Percentiles rank a stretch among this genome's conserved stretches.
These are phyloP conservation scores for Acanthamoeba triangularis DNA, from an alignment of 208 protist genomes.

Conservation along the genomic window DNA sequence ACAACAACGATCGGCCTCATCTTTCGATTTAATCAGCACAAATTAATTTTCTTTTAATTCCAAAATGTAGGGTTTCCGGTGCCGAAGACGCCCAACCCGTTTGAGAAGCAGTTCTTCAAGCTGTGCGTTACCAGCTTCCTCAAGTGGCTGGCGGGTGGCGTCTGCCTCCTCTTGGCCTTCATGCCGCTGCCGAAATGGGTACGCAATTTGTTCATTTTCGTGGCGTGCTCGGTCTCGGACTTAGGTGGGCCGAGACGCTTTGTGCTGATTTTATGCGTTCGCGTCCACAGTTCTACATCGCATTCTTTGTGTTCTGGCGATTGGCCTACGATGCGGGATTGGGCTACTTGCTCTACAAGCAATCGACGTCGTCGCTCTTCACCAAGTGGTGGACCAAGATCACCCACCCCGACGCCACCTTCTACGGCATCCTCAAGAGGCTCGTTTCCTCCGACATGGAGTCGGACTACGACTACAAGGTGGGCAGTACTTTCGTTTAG, in stretches of 20 bases:
- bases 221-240: background rate
- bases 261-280: background rate
- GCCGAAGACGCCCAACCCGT: conserved; percentile 34
- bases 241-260: background rate
- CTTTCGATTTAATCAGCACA: background rate
- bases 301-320: conserved; percentile 95
- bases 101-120: conserved; percentile 9
- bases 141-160: background rate
- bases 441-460: conserved; percentile 82
- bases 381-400: conserved; percentile 71
- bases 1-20: background rate
- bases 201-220: conserved; percentile 26
- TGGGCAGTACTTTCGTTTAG: background rate
- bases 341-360: conserved; percentile 93
- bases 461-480: conserved; percentile 85
- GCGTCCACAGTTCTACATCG: conserved; percentile 89
- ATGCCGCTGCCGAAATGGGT: conserved; percentile 74
- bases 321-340: conserved; percentile 96
- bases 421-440: conserved; percentile 74
- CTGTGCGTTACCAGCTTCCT: background rate
- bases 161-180: conserved; percentile 35
- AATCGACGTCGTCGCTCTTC: conserved; percentile 89
- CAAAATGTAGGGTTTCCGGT: conserved; percentile 9
- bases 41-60: background rate
- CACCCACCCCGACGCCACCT: conserved; percentile 43